Base-by-base conservation (phyloP, 2,329 filamentous ascomycete species). In the Coniochaeta sp. region DNA sequence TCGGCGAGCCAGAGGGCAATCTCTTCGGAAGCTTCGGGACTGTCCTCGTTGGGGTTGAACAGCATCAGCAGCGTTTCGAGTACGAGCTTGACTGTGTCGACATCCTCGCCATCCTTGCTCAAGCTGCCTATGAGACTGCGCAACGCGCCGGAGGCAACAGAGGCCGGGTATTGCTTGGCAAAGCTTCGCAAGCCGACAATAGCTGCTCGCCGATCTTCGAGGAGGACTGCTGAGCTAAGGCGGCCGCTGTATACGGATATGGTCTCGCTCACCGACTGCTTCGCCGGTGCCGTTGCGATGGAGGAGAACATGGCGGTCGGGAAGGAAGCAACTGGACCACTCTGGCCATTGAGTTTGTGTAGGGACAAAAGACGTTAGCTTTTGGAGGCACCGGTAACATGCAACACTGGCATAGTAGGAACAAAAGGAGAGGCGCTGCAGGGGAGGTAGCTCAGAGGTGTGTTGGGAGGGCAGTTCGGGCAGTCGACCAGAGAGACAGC, bases 1-100 rank as follows among this genome's bases (percentile, higher is more conserved):
- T 99, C 94, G 51, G 94, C 94, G 53, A 99, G 78, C 91, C 94
- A 99, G 26, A 97, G 75, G 16, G 87, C 87, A 61, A 99, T 95
- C 70, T 99, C 94, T 58, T 97, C 92, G 13, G 92, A 96, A 51
- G 92, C 90, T 77, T 97, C 92, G 30, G 90, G 81, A 76, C 89
- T 95, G 64, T 76, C 74, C 60, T 79, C 75, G 59, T 85, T 85
- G 35, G 83, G 82, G 56, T 71, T 83, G 67, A 97, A 97, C 35
- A 99, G 83, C 85, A 95, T 92, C 66, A 97, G 76, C 61, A 99
- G 74, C 42, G 95, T 99, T 78, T 99, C 94, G 57, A 99, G 77
- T 55, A 96, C 88, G 52, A 95, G 83, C 71, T 96, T 95, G 65
- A 95, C 87, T 5, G 95, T 99, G 68, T 99, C 94, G 53, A 96